These are phyloP conservation scores for Boletales sp. DNA, from an alignment of 768 basidiomycete species.

Conservation along the genomic window DNA sequence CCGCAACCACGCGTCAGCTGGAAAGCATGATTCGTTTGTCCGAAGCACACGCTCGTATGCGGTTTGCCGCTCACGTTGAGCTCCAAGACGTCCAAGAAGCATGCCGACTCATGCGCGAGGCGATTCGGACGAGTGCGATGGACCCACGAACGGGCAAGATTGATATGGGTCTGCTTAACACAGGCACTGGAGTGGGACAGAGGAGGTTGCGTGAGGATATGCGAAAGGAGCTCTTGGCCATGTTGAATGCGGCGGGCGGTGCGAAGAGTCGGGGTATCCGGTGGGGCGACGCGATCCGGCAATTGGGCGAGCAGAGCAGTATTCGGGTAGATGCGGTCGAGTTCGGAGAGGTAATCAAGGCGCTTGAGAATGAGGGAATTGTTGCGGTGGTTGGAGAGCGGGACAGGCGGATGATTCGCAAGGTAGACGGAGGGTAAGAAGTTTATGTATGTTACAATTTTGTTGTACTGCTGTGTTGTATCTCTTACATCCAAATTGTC, in stretches of 20 bases:
- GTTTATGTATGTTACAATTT: neutral
- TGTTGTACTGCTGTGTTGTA: conserved; percentile 1
- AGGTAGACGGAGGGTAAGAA: conserved; percentile 45
- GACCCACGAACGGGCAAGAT: conserved; percentile 97
- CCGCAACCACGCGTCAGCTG: conserved; percentile 95
- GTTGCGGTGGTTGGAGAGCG: conserved; percentile 86
- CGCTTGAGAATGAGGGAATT: conserved; percentile 79
- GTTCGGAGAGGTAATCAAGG: conserved; percentile 75
- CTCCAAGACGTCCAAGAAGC: conserved; percentile 87
- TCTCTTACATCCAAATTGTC: conserved; percentile 2
- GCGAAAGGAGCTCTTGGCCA: conserved; percentile 69
- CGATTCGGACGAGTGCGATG: conserved; percentile 91
- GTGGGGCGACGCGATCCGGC: conserved; percentile 80
- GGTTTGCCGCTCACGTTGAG: conserved; percentile 85
- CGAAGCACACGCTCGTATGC: conserved; percentile 96
- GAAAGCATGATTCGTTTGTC: conserved; percentile 96
- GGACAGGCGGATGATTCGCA: conserved; percentile 76
- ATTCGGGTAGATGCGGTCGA: conserved; percentile 76
- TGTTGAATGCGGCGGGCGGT: conserved; percentile 52
- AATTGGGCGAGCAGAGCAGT: conserved; percentile 79
- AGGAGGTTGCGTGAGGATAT: conserved; percentile 87
- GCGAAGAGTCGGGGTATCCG: conserved; percentile 58
- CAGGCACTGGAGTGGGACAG: conserved; percentile 86
- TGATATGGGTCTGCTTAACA: conserved; percentile 93
- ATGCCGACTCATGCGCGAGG: conserved; percentile 92